phyloP scores from a whole-genome alignment of 1,284 basidiomycete species.

The Blastosporella zonata region DNA sequence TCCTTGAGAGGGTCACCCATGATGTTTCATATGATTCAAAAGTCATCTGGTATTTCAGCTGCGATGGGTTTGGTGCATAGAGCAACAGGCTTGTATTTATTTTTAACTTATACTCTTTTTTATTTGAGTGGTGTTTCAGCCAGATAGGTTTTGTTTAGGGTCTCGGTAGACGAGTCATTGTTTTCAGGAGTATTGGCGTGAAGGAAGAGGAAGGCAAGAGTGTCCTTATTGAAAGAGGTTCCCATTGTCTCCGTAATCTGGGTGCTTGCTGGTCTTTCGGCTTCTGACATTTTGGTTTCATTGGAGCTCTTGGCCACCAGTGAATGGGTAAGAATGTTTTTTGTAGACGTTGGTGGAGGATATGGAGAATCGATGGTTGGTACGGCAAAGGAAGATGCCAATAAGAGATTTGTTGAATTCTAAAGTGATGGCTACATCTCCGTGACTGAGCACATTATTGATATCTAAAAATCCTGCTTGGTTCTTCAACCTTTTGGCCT shows the following conservation, averaged over 20 bases:
- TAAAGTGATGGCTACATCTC: neutral
- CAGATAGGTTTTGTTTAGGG: too few relatives aligned
- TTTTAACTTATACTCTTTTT: constrained; percentile 7
- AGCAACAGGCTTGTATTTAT: constrained; percentile 38
- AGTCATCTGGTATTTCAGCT: constrained; percentile 25
- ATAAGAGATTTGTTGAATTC: neutral
- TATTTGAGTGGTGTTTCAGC: neutral
- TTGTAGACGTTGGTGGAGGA: too few relatives aligned
- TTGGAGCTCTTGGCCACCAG: too few relatives aligned
- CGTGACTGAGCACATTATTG: neutral
- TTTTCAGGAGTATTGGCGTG: neutral
- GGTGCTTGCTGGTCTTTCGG: too few relatives aligned
- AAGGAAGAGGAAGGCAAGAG: too few relatives aligned
- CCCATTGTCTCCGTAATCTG: too few relatives aligned
- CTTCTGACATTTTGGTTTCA: too few relatives aligned
- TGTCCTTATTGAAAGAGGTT: too few relatives aligned
- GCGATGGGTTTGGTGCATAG: constrained; percentile 27
- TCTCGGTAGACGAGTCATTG: too few relatives aligned
- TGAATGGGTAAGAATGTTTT: too few relatives aligned
- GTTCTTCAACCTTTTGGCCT: neutral
- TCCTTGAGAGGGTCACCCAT: constrained; percentile 30
- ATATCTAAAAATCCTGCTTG: neutral
- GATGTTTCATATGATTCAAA: constrained; percentile 31
- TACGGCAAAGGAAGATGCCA: too few relatives aligned
- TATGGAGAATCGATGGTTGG: too few relatives aligned